A percentile compares a stretch with the other conserved stretches of the same genome.
phyloP scores from a whole-genome alignment of 2,329 filamentous ascomycete species.

The Penicillium sp. region DNA sequence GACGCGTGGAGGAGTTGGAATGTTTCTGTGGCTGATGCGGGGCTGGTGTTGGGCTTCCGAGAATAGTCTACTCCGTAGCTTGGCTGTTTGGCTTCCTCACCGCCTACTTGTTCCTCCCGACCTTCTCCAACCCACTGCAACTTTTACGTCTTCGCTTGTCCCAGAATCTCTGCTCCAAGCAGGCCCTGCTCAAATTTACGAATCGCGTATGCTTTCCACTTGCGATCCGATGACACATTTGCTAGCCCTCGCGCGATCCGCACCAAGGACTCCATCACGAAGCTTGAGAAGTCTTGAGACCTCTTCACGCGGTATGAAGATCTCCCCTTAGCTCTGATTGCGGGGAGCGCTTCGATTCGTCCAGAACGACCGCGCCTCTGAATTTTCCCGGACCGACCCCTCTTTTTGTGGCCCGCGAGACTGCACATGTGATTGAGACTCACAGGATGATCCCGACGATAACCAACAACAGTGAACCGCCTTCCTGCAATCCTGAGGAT shows the following conservation, averaged over 20 bases:
- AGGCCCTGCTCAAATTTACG: neutral
- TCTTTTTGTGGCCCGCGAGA: neutral
- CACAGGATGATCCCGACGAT: neutral
- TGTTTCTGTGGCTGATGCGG: slow-evolving; percentile 20
- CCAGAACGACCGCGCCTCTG: neutral
- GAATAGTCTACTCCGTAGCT: slow-evolving; percentile 12
- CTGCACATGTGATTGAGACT: slow-evolving; percentile 2
- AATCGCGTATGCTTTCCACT: neutral
- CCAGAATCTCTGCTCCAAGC: neutral
- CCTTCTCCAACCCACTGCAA: neutral
- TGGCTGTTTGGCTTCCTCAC: neutral
- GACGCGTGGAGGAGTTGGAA: slow-evolving; percentile 9
- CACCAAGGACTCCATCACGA: neutral
- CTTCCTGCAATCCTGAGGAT: neutral
- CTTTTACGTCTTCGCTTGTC: neutral
- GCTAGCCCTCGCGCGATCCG: neutral
- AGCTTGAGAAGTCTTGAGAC: neutral
- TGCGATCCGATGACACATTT: neutral
- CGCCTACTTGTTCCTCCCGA: slow-evolving; percentile 10
- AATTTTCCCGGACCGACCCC: neutral
- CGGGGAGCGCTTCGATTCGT: neutral
- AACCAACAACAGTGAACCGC: neutral
- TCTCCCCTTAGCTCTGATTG: neutral
- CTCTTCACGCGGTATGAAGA: neutral
- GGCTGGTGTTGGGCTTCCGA: slow-evolving; percentile 9